Base-by-base conservation (phyloP, 2,329 filamentous ascomycete species). In the Beauveria bassiana region DNA sequence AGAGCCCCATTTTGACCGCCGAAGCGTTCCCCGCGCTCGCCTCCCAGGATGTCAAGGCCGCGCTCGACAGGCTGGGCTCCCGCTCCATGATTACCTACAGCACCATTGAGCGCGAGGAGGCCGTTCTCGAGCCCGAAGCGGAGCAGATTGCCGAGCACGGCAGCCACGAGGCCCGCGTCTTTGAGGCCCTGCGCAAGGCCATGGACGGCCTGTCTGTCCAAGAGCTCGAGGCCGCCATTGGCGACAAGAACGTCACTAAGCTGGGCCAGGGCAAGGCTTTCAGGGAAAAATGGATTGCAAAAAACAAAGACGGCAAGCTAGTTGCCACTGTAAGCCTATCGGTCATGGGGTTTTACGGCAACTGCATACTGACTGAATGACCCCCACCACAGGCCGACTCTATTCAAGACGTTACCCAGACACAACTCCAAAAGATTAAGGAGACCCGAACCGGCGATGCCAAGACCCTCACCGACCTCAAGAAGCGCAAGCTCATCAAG, bases 221-320 rank as follows among this genome's bases (percentile, higher is more conserved):
- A 66, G 90, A 93, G 66, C 78, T 93, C 61, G 83, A 88, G 75
- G 79, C 78, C 71, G 79, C 78, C 60, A 86, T 93, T 66, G 88
- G 89, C 61, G 86, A 89, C 74, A 90, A 90, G 74, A 86, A 79
- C 53, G 87, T 85, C 50, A 81, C 87, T 55, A 93, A 91, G 77
- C 80, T 97, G 64, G 95, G 95, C n/a, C 89, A 95, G 73, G 92
- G 92, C 69, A 96, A 95, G 78, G 93, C 93, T 40, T 96, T 98
- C 80, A 96, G 85, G 72, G 83, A 86, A 74, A 88, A 87, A 72
- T 89, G 86, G 86, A 88, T 89, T 65, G 72, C 75, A 14, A 87
- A 85, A 75, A 83, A 81, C 65, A 80, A 84, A 68, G 80, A 82
- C 26, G 81, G 82, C 65, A 80, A 79, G 70, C 73, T 85, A 58